A percentile compares a stretch with the other conserved stretches of the same genome.
These are phyloP conservation scores for Mycena filopes DNA, from an alignment of 768 basidiomycete species.

Conservation along the genomic window DNA sequence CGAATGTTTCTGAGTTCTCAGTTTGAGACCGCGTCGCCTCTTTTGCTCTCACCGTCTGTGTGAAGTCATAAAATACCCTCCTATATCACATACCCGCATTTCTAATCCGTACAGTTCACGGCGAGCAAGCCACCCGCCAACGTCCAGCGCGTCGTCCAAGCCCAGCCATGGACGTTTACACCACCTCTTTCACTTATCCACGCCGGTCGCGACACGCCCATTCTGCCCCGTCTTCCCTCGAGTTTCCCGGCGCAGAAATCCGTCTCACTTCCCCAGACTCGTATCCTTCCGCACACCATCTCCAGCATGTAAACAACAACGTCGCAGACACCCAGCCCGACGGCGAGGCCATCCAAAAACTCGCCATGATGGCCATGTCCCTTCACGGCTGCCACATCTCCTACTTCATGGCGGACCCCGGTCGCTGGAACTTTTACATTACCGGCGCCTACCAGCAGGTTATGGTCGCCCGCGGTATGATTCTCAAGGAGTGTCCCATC, in stretches of 20 bases:
- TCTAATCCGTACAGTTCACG: constrained; percentile 34
- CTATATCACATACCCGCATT: constrained; percentile 50
- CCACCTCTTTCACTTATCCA: constrained; percentile 93
- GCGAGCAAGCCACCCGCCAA: constrained; percentile 19
- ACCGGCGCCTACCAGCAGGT: constrained; percentile 94
- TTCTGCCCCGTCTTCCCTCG: constrained; percentile 71
- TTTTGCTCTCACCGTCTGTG: constrained; percentile 36
- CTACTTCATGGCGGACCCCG: constrained; percentile 72
- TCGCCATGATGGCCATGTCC: constrained; percentile 82
- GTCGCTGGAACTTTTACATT: constrained; percentile 89
- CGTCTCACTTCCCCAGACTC: constrained; percentile 55
- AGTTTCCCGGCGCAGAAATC: constrained; percentile 63
- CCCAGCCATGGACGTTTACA: constrained; percentile 89
- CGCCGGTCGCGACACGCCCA: constrained; percentile 79
- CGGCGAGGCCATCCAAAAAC: constrained; percentile 80
- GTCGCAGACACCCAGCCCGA: constrained; percentile 58
- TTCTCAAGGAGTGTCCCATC: constrained; percentile 89
- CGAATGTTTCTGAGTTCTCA: background rate
- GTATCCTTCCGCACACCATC: constrained; percentile 51
- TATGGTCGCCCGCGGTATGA: constrained; percentile 87
- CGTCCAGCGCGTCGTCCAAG: constrained; percentile 28
- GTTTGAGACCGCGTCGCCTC: no score
- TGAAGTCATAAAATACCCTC: constrained; percentile 53
- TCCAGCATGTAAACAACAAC: constrained; percentile 49
- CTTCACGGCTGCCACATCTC: constrained; percentile 87